These are phyloP conservation scores for Abortiporus biennis DNA, from an alignment of 1,284 basidiomycete species.

Conservation along the genomic window DNA sequence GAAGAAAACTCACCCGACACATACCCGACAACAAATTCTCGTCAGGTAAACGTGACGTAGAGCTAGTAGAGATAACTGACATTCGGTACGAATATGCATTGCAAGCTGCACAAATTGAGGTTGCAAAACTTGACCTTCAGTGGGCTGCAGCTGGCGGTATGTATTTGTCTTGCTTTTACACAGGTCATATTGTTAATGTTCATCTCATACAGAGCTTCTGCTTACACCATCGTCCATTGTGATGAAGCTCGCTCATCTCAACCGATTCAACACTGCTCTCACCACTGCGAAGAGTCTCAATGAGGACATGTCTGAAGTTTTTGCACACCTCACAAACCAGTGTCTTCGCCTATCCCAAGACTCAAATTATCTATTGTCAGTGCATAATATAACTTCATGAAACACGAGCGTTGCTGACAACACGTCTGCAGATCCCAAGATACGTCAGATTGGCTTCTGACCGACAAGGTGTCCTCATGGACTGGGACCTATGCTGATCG, in stretches of 20 bases:
- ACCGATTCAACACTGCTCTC: constrained; percentile 79
- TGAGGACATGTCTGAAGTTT: constrained; percentile 86
- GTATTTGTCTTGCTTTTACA: constrained; percentile 6
- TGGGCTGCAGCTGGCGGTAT: constrained; percentile 42
- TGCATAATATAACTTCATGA: too few species aligned
- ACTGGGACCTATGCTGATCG: constrained; percentile 75
- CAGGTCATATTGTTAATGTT: constrained; percentile 4
- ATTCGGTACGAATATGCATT: constrained; percentile 84
- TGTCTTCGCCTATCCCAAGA: constrained; percentile 72
- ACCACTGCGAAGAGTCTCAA: constrained; percentile 69
- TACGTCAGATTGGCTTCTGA: constrained; percentile 74
- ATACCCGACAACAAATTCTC: constrained; percentile 75
- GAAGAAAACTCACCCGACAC: constrained; percentile 65
- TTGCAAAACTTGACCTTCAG: constrained; percentile 57
- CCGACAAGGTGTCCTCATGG: constrained; percentile 80
- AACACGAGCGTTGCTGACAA: too few species aligned
- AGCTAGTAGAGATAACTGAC: constrained; percentile 78
- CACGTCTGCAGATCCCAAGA: too few species aligned
- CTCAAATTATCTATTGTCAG: constrained; percentile 50
- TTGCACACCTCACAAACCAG: constrained; percentile 71
- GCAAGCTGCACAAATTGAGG: constrained; percentile 73
- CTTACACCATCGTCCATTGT: constrained; percentile 73
- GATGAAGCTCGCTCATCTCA: constrained; percentile 73
- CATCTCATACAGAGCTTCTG: constrained; percentile 43
- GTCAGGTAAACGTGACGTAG: constrained; percentile 55